These are phyloP conservation scores for Pelagomonas calceolata DNA, from an alignment of 108 stramenopile genomes.

Conservation along the genomic window DNA sequence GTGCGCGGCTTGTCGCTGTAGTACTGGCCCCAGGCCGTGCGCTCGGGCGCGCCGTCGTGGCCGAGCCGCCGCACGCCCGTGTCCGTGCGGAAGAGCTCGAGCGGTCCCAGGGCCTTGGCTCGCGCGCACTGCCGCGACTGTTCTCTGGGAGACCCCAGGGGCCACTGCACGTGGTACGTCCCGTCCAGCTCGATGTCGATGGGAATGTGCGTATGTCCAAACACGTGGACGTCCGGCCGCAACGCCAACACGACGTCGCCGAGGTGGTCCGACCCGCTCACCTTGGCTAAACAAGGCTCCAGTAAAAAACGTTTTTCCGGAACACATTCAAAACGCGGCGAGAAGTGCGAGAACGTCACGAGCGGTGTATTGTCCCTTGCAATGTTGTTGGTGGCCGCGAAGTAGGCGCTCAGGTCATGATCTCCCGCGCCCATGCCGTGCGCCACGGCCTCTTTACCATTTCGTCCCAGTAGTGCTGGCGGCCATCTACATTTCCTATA, in stretches of 20 bases:
- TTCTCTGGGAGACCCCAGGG: slow-evolving; percentile 10
- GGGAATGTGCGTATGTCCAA: slow-evolving; percentile 41
- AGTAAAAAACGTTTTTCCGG: slow-evolving; percentile 37
- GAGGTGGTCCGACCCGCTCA: slow-evolving; percentile 14
- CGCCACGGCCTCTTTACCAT: neutral
- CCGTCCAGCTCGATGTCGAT: slow-evolving; percentile 25
- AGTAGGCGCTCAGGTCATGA: neutral
- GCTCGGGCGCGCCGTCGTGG: neutral
- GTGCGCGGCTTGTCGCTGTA: neutral
- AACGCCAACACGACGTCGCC: slow-evolving; percentile 24
- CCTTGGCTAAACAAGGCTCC: slow-evolving; percentile 33
- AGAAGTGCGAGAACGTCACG: slow-evolving; percentile 39
- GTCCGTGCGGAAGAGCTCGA: neutral
- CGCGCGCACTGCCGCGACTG: slow-evolving; percentile 5
- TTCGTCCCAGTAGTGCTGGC: no score
- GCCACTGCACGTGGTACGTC: slow-evolving; percentile 15
- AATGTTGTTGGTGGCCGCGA: slow-evolving; percentile 4
- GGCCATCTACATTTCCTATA: slow-evolving; percentile 27
- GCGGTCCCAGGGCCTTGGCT: neutral
- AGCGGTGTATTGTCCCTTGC: neutral
- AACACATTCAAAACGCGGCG: slow-evolving; percentile 32
- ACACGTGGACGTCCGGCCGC: slow-evolving; percentile 32
- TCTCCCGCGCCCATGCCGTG: neutral
- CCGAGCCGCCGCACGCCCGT: neutral
- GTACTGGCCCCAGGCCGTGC: slow-evolving; percentile 4